Percentiles rank a stretch among this genome's conserved stretches.
Evolutionary conservation across 2,329 filamentous ascomycete species (phyloP).

Genomic region (Aspergillus sojae): DNA sequence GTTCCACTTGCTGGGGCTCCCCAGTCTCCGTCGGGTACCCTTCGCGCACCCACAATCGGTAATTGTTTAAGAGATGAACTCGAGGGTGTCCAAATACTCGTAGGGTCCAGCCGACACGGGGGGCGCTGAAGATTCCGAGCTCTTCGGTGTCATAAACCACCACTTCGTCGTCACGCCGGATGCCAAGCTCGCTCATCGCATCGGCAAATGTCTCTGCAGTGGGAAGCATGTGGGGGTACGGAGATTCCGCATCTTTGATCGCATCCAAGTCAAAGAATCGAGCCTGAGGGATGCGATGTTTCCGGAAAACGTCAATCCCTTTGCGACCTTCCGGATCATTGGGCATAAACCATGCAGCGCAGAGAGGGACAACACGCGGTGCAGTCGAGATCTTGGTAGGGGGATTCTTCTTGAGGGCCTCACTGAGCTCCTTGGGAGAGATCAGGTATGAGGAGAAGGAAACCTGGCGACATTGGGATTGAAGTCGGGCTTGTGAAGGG

Average conservation of each 20-base stretch:
- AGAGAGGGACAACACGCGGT: constrained; percentile 83
- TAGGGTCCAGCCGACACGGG: constrained; percentile 91
- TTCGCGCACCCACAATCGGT: constrained; percentile 86
- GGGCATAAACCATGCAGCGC: constrained; percentile 94
- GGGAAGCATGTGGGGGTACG: constrained; percentile 96
- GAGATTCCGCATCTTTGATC: constrained; percentile 81
- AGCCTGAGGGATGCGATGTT: constrained; percentile 82
- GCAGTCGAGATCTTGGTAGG: constrained; percentile 77
- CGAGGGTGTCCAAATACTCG: constrained; percentile 84
- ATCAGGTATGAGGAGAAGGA: constrained; percentile 82
- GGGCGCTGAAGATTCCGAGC: constrained; percentile 90
- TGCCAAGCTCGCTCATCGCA: constrained; percentile 86
- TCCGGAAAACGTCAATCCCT: constrained; percentile 77
- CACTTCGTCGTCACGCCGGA: constrained; percentile 81
- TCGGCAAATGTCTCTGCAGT: constrained; percentile 76
- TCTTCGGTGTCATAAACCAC: constrained; percentile 95
- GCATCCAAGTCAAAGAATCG: constrained; percentile 97
- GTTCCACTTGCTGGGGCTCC: constrained; percentile 40
- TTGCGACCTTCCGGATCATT: constrained; percentile 76
- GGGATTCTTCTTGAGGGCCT: constrained; percentile 80
- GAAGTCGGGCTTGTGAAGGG: constrained; percentile 25
- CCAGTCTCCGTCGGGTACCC: constrained; percentile 83
- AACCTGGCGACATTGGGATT: constrained; percentile 48
- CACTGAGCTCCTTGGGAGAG: constrained; percentile 77
- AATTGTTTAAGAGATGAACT: constrained; percentile 94